Evolutionary conservation across 345 rosid genomes (phyloP).

Genomic region (Draba incana): DNA sequence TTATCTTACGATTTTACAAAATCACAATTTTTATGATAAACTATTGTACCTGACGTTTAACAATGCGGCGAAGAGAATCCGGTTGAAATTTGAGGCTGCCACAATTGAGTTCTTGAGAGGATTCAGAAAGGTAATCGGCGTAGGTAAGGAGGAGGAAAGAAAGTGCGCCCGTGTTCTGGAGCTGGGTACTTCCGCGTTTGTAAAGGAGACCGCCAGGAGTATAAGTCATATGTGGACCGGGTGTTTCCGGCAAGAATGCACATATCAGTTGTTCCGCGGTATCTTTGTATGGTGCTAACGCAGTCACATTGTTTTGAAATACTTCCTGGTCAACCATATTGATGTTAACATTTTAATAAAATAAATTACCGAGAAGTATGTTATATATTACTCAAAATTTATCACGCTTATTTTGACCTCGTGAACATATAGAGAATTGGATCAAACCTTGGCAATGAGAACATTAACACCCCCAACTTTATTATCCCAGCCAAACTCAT

Average conservation of each 20-base stretch:
- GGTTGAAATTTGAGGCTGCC: constrained; percentile 55
- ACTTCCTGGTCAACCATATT: constrained; percentile 53
- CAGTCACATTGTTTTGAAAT: constrained; percentile 53
- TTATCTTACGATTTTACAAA: background rate
- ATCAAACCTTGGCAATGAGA: constrained; percentile 60
- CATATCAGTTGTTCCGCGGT: constrained; percentile 87
- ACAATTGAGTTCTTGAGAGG: constrained; percentile 65
- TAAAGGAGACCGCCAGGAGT: constrained; percentile 78
- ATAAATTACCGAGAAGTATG: background rate
- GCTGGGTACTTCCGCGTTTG: constrained; percentile 85
- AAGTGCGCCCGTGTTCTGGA: constrained; percentile 76
- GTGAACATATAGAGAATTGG: constrained; percentile 9
- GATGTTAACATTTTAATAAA: background rate
- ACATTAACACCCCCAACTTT: constrained; percentile 74
- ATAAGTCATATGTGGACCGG: constrained; percentile 71
- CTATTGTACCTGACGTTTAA: constrained; percentile 55
- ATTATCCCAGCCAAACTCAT: constrained; percentile 84
- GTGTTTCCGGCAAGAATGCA: constrained; percentile 61
- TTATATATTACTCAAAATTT: background rate
- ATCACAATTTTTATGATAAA: background rate
- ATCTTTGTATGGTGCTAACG: constrained; percentile 61
- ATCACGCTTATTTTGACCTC: background rate
- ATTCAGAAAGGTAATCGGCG: constrained; percentile 69
- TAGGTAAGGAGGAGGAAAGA: constrained; percentile 84
- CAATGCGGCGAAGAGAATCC: constrained; percentile 63